phyloP scores from a whole-genome alignment of 140 eudicot species.

The Eryngium alpinum region DNA sequence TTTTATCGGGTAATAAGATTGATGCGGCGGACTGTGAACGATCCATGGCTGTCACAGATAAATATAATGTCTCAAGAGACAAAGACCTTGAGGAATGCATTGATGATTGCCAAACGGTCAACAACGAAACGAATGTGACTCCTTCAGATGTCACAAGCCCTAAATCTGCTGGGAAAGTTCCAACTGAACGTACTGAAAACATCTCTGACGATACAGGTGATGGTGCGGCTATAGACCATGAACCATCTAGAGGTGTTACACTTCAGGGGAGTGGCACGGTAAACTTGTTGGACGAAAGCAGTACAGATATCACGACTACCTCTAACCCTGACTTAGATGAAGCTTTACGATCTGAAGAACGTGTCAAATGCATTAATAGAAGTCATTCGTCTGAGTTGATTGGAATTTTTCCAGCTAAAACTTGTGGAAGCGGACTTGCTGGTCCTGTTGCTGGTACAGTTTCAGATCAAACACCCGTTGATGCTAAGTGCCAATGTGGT shows the following conservation, averaged over 20 bases:
- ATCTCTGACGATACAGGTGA: neutral
- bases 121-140: neutral
- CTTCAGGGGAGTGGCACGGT: constrained; percentile 17
- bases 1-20: neutral
- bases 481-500: constrained; percentile 7
- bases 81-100: neutral
- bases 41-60: neutral
- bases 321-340: neutral
- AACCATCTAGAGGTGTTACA: constrained; percentile 2
- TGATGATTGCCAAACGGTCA: neutral
- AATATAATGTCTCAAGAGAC: neutral
- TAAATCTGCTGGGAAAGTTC: neutral
- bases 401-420: neutral
- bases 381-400: neutral
- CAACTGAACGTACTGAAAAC: neutral
- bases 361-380: neutral
- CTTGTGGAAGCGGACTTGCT: neutral
- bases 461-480: neutral
- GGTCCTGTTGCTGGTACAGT: constrained; percentile 8
- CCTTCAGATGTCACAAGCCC: neutral
- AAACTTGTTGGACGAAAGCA: constrained; percentile 1
- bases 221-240: neutral
- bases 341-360: neutral
- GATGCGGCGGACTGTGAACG: neutral
- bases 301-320: neutral